Evolutionary conservation across 352 stramenopile genomes (phyloP).

Genomic region (Blastocystis sp.): DNA sequence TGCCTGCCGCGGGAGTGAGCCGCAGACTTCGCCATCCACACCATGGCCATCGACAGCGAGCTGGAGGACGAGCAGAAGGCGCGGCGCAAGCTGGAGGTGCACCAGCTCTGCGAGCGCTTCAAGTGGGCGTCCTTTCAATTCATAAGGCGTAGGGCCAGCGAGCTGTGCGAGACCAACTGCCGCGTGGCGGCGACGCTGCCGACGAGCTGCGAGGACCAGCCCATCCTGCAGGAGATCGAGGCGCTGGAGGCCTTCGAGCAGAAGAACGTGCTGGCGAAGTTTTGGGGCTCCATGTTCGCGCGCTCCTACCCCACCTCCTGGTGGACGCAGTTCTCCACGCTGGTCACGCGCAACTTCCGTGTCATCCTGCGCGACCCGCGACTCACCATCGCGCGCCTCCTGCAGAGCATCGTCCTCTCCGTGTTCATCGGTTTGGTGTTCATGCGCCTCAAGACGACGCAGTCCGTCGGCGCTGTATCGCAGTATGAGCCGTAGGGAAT

Average conservation of each 20-base stretch:
- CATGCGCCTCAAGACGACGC: conserved; percentile 1
- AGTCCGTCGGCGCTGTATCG: not conserved
- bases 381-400: conserved; percentile 48
- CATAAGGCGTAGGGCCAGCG: conserved; percentile 1
- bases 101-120: conserved; percentile 46
- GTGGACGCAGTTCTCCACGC: conserved; percentile 46
- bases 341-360: not conserved
- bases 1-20: not conserved
- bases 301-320: conserved; percentile 36
- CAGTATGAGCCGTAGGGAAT: conserved; percentile 41
- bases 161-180: conserved; percentile 6
- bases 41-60: conserved; percentile 62
- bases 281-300: conserved; percentile 52
- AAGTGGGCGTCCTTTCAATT: not conserved
- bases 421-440: conserved; percentile 62
- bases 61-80: conserved; percentile 54
- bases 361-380: conserved; percentile 33
- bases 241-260: conserved; percentile 46
- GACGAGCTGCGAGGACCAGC: not conserved
- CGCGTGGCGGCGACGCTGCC: not conserved
- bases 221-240: conserved; percentile 30
- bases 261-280: conserved; percentile 30
- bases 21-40: conserved; percentile 56
- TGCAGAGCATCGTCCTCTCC: conserved; percentile 60
- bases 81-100: conserved; percentile 27